Conservation (phyloP, 2,329 filamentous ascomycete genomes). For the Ophiostoma quercus region DNA sequence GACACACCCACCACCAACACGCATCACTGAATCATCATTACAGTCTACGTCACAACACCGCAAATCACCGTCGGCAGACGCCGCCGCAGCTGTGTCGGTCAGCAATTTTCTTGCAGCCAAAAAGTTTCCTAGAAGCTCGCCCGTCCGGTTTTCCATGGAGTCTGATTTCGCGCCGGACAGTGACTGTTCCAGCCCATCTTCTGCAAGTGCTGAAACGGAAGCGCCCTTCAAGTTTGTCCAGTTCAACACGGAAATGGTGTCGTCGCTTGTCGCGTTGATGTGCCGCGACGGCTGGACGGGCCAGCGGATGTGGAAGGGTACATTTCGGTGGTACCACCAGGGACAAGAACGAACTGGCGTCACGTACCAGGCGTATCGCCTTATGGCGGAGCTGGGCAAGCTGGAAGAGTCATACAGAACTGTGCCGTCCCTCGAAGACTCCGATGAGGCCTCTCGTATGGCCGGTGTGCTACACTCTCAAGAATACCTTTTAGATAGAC, state of each 20-base stretch:
- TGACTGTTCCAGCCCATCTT: background rate
- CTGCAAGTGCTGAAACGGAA: background rate
- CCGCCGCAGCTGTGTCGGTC: too few species aligned
- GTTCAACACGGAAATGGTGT: background rate
- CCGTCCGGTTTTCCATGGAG: too few species aligned
- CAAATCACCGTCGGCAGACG: background rate
- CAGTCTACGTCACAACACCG: background rate
- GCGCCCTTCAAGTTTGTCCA: background rate
- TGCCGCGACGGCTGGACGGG: slow-evolving; percentile 24
- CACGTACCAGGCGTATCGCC: background rate
- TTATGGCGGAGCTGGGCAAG: background rate
- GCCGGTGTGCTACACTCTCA: background rate
- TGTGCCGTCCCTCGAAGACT: background rate
- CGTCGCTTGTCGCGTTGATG: slow-evolving; percentile 23
- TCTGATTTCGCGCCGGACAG: too few species aligned
- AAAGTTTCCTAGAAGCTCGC: too few species aligned
- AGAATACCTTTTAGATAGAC: background rate
- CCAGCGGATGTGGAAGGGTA: slow-evolving; percentile 22
- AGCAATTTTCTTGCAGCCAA: too few species aligned
- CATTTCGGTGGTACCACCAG: slow-evolving; percentile 7
- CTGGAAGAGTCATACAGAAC: background rate
- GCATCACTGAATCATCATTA: background rate
- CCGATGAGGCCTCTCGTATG: background rate
- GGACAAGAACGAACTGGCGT: background rate
- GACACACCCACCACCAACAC: background rate